Evolutionary conservation across 352 stramenopile genomes (phyloP), one percentile per base, ranked within the genome.

Genomic region (Phytophthora colocasiae): DNA sequence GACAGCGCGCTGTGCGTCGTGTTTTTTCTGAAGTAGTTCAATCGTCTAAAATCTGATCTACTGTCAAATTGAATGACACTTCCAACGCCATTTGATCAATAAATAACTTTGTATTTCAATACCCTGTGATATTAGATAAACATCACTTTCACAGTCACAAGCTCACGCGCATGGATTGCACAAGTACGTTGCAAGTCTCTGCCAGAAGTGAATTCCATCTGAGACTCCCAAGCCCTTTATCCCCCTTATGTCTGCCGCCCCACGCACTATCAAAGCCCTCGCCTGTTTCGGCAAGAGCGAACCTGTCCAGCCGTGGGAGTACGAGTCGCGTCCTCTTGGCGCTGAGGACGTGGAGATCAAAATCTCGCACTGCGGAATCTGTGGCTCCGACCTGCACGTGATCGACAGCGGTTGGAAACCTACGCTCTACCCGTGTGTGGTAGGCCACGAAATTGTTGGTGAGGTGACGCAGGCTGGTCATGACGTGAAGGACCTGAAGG

Each of bases 371-470:
- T 56, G 48, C 32, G 48, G 48, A 6, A 56, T 56, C 19, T 56
- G 48, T 19, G 48, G 48, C 19, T 56, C 32, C 32, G 48, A 56
- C 48, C 44, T 89, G 32, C 80, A 89, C 67, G 74, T 71, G 7
- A 53, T 86, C 39, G 70, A 84, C 64, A 78, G 67, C 32, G 77
- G 78, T 36, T 89, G 78, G 80, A 76, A 73, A 3, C 58, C 63
- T 1, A 75, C 75, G 0, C 26, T 43, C 9, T 89, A 85, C 54
- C 80, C 78, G 36, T 73, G 73, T 56, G 65, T 89, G 1, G 66
- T 78, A 1, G 80, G 78, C 19, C 80, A 87, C 51, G 77, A 89
- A 63, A 89, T 89, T 63, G 72, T 89, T 15, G 80, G 80, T 6
- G 66, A 81, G 17, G 71, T 89, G 19, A 80, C 75, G 6, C 46